Evolutionary conservation across 352 stramenopile species (phyloP), one percentile per base, ranked within the genome.

Genomic region (Pythium phragmitis): DNA sequence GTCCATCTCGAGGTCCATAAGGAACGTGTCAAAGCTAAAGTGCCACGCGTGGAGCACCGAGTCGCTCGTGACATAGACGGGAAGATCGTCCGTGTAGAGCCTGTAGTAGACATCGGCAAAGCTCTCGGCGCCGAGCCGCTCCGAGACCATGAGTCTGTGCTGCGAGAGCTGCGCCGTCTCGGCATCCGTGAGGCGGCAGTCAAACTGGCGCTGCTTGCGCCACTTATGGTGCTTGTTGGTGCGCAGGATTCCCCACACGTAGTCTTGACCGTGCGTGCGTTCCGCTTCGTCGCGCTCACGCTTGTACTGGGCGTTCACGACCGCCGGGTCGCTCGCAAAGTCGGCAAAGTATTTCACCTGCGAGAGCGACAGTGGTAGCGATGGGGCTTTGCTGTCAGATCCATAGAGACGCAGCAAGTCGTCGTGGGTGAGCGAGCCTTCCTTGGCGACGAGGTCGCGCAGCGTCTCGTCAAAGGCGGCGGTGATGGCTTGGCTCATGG

Each of bases 31-130:
- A 49, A 75, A 72, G 55, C 63, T 72, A 43, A 51, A 46, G 37
- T 75, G 68, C 68, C 68, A 72, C 23, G 68, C 68, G 49, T 75
- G 64, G 21, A 75, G 60, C 48, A 75, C 64, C 57, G 68, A 75
- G 57, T 75, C 68, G 17, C 57, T 67, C 7, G 68, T 75, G 39
- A 75, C 33, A 41, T 56, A 75, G 42, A 72, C 63, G 48, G 68
- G 64, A 43, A 75, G 59, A 28, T 75, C 68, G 34, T 75, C 68
- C 34, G 59, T 54, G 52, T 72, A 75, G n/a, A 75, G 47, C 12
- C 41, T 37, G 37, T 72, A 71, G 64, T 75, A 75, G 5, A 63
- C n/a, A n/a, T 69, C 60, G 1, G 60, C 68, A 67, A 72, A 75
- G 57, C 60, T 75, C 17, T 67, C 34, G 16, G 50, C 60, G 14